Evolutionary conservation across 139 green algal genomes (phyloP).

Genomic region (Astrephomene gubernaculifera): DNA sequence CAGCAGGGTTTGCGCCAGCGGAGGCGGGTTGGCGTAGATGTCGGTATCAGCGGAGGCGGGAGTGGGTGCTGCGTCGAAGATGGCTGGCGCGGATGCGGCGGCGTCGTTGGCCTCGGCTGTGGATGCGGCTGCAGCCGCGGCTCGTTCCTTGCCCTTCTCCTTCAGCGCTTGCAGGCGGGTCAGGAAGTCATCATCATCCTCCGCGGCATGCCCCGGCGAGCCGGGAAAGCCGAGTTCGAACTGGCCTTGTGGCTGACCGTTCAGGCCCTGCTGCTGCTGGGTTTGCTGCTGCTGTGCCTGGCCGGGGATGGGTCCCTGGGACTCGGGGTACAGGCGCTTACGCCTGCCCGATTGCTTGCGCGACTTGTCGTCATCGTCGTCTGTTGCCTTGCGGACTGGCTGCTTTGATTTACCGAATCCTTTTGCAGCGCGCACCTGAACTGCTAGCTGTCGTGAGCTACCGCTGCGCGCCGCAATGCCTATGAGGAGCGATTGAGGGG

Average conservation of each 20-base stretch:
- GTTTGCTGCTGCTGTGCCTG: slow-evolving; percentile 6
- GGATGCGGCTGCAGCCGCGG: slow-evolving; percentile 18
- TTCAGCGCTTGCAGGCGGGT: slow-evolving; percentile 57
- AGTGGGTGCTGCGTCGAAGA: background rate
- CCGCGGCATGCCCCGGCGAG: slow-evolving; percentile 3
- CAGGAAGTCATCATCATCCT: slow-evolving; percentile 63
- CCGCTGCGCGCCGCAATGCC: background rate
- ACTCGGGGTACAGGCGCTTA: background rate
- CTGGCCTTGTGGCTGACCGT: background rate
- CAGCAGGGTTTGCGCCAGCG: slow-evolving; percentile 54
- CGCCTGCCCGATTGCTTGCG: background rate
- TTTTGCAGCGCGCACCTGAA: slow-evolving; percentile 40
- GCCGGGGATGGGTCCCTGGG: background rate
- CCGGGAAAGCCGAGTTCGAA: background rate
- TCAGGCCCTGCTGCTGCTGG: background rate
- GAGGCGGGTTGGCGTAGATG: slow-evolving; percentile 68
- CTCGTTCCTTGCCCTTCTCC: slow-evolving; percentile 43
- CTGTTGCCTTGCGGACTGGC: background rate
- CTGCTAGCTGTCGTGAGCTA: background rate
- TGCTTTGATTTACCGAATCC: slow-evolving; percentile 52
- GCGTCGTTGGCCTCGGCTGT: background rate
- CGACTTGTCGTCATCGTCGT: background rate
- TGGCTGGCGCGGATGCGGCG: background rate
- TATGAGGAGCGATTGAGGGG: background rate
- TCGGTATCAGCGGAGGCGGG: background rate